Evolutionary conservation across 164 flowering plant species (phyloP), one percentile per base, ranked within the genome.

Genomic region (Saururus chinensis): DNA sequence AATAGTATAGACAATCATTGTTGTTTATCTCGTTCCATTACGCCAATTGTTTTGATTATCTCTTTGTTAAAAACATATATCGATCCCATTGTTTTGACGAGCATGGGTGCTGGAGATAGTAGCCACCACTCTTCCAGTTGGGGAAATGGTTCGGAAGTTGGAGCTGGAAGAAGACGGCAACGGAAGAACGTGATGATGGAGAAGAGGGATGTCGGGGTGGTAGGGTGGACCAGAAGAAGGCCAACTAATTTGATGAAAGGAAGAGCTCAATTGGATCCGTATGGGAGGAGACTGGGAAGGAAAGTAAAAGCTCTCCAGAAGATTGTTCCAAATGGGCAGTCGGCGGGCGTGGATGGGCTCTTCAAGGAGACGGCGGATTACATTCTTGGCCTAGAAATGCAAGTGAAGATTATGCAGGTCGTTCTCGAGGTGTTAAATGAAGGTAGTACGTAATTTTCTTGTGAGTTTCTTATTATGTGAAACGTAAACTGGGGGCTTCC

Each of bases 331-430:
- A 78, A 68, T 64, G 78, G 76, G 9, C 67, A 68, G 1, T 74
- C 78, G 13, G 67, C 49, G 63, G 84, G 75, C 17, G 51, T 82
- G 62, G 93, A 88, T 25, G 87, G 76, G 53, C 82, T 91, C 13
- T 85, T 88, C 51, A 72, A 65, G 68, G 88, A 84, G 59, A 77
- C 93, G 11, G 93, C 96, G 60, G 86, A 83, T 57, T 91, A 86
- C 64, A 85, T 91, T 40, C 19, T 76, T 75, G 54, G 72, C 41
- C 65, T 91, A 23, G 72, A 88, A 69, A 73, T 71, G 78, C 78
- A 78, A 71, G 87, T 88, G n/a, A 78, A 73, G 64, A 75, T 75
- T 40, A 84, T 91, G 97, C 91, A 83, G 72, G 59, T 71, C 53
- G 64, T 84, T 80, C 82, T 82, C 35, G 49, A 78, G 57, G 70